These are phyloP conservation scores for Diaporthe ilicicola DNA, from an alignment of 2,329 filamentous ascomycete genomes.

Conservation along the genomic window DNA sequence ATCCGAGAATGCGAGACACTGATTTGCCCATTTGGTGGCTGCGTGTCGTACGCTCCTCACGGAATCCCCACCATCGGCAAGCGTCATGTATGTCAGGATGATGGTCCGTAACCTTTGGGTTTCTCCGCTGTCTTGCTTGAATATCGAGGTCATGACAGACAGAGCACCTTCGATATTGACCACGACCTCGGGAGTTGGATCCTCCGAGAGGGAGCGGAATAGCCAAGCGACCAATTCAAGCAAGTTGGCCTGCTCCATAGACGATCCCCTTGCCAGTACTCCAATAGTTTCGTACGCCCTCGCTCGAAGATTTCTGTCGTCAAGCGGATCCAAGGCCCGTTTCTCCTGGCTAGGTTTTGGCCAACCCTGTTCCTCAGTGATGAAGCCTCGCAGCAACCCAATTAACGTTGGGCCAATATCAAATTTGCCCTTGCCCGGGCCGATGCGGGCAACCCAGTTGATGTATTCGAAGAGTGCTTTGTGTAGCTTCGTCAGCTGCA, in stretches of 20 bases:
- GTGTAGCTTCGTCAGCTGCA: constrained; percentile 82
- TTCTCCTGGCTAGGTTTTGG: constrained; percentile 60
- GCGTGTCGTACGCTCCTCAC: constrained; percentile 83
- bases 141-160: constrained; percentile 71
- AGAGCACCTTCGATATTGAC: constrained; percentile 91
- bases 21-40: constrained; percentile 87
- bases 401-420: constrained; percentile 75
- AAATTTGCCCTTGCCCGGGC: constrained; percentile 65
- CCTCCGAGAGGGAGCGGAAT: constrained; percentile 83
- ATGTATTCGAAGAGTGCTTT: constrained; percentile 86
- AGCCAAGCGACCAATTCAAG: constrained; percentile 73
- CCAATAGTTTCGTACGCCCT: constrained; percentile 93
- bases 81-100: constrained; percentile 73
- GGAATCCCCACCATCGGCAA: constrained; percentile 56
- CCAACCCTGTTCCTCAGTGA: constrained; percentile 81
- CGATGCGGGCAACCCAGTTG: constrained; percentile 84
- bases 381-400: constrained; percentile 73
- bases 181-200: constrained; percentile 77
- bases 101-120: constrained; percentile 57
- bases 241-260: constrained; percentile 63
- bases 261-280: constrained; percentile 73
- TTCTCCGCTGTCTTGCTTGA: constrained; percentile 43
- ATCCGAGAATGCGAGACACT: constrained; percentile 83
- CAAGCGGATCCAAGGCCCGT: constrained; percentile 48
- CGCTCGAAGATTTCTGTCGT: constrained; percentile 74